These are phyloP conservation scores for Grigorovia transvaalensis DNA, from an alignment of 805 yeast genomes.

Conservation along the genomic window DNA sequence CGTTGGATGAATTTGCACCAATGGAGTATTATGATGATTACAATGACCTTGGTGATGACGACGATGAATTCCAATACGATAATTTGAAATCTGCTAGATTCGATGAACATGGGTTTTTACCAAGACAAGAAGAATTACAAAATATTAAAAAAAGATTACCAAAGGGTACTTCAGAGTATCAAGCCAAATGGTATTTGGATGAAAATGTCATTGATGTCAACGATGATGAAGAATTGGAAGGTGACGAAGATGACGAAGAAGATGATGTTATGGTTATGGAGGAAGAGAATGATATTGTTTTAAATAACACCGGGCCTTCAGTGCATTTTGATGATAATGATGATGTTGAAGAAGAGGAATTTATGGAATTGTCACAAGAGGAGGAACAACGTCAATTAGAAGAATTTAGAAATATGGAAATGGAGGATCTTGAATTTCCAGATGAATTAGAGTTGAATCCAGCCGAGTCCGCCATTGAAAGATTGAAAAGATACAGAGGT, in stretches of 20 bases:
- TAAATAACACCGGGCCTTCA: constrained; percentile 1
- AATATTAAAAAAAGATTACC: constrained; percentile 40
- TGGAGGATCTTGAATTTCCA: constrained; percentile 86
- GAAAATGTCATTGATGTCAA: constrained; percentile 35
- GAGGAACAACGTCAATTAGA: constrained; percentile 74
- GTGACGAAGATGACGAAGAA: constrained; percentile 23
- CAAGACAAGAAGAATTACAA: constrained; percentile 22
- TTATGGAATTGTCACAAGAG: constrained; percentile 65
- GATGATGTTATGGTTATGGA: constrained; percentile 18
- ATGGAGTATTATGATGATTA: constrained; percentile 27
- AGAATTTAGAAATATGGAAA: constrained; percentile 55
- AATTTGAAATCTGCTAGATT: constrained; percentile 28
- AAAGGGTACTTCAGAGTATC: constrained; percentile 72
- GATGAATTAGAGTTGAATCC: constrained; percentile 89
- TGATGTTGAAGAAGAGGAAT: constrained; percentile 46
- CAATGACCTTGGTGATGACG: constrained; percentile 36
- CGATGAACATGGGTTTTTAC: constrained; percentile 33
- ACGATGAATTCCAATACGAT: constrained; percentile 28
- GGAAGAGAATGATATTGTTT: constrained; percentile 21
- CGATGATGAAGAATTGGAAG: constrained; percentile 26
- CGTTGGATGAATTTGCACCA: constrained; percentile 51
- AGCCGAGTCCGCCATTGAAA: constrained; percentile 59
- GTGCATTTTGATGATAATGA: constrained; percentile 31
- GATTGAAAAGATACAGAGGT: constrained; percentile 75
- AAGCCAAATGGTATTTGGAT: constrained; percentile 67